Base-by-base conservation (phyloP, 768 basidiomycete genomes). In the Leucocoprinus leucothites region DNA sequence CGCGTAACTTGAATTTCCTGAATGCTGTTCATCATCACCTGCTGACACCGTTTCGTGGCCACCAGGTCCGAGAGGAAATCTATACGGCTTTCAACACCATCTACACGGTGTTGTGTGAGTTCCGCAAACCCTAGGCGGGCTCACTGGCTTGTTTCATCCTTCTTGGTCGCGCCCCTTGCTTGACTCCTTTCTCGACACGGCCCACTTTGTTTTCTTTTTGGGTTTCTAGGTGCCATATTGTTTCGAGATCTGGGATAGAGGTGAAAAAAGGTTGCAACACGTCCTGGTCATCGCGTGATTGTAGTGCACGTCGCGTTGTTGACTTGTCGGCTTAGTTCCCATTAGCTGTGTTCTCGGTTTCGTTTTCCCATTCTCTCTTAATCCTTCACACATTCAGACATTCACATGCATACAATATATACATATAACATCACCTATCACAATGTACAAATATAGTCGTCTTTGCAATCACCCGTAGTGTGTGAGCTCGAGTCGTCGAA, bases 81-180 rank as follows among this genome's bases (percentile, higher is more conserved):
- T 98, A 99, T 69, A 94, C 93, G 34, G 97, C 97, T 22, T 99
- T 99, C 87, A 98, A 98, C 76, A 93, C 93, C 57, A 99, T 99
- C 56, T 99, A 99, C 73, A 96, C 96, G 57, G 96, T 98, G 77
- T 71, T 99, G 61, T 91, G 88, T 79, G 94, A 95, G 68, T 95
- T 92, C 80, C 82, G 90, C 71, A 95, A 93, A 74, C 91, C 91
- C 44, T 90, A 72, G 78, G 64, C 24, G 26, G 40, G 16, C 16
- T 24, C 16, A 11, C 38, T 4, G 16, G 18, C 18, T 25, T n/a
- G 22, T 49, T 53, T 57, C 63, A 53, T 56, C 44, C 58, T 61
- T 58, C 52, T 31, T 57, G 46, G 60, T 49, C 56, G 48, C 52
- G 42, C 60, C 61, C 48, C 61, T 53, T 57, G 54, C 51, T 61